Conservation (phyloP, 2,329 filamentous ascomycete species). For the Chrysoporthe deuterocubensis region DNA sequence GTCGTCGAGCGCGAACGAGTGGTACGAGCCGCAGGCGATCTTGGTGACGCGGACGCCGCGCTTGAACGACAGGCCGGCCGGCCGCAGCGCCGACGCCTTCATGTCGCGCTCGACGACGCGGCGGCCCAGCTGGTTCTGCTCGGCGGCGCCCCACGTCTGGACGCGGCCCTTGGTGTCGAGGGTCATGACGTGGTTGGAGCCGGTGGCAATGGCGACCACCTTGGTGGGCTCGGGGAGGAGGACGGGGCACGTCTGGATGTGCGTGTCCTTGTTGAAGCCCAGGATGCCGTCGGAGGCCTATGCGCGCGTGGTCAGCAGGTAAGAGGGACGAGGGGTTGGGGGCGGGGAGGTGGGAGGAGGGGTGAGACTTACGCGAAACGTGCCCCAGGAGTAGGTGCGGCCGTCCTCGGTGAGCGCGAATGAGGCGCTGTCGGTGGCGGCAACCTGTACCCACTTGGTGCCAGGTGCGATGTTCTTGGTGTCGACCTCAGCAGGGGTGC, state of each 20-base stretch:
- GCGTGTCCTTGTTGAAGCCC: conserved; percentile 37
- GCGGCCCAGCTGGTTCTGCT: conserved; percentile 68
- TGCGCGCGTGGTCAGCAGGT: conserved; percentile 20
- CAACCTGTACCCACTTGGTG: conserved; percentile 59
- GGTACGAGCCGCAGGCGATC: conserved; percentile 72
- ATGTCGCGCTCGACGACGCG: conserved; percentile 60
- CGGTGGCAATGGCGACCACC: conserved; percentile 65
- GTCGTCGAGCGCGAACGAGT: conserved; percentile 78
- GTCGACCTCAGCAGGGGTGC: conserved; percentile 62
- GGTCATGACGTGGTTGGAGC: conserved; percentile 73
- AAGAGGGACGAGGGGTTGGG: neutral
- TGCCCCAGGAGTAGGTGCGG: conserved; percentile 81
- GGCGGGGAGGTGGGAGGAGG: neutral
- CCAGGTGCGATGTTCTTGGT: conserved; percentile 43
- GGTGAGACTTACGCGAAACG: conserved; percentile 62
- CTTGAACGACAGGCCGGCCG: conserved; percentile 39
- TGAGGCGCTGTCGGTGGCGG: conserved; percentile 74
- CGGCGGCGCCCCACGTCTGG: conserved; percentile 72
- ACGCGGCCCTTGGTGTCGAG: conserved; percentile 68
- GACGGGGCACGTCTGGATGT: conserved; percentile 52
- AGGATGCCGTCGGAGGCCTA: conserved; percentile 54
- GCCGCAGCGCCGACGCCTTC: conserved; percentile 39
- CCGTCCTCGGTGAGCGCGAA: conserved; percentile 78
- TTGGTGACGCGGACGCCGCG: conserved; percentile 66
- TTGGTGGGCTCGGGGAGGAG: conserved; percentile 68